A percentile compares a stretch with the other conserved stretches of the same genome.
Evolutionary conservation across 176 grass and related monocot genomes (phyloP).

Genomic region (Miscanthus lutarioriparius): DNA sequence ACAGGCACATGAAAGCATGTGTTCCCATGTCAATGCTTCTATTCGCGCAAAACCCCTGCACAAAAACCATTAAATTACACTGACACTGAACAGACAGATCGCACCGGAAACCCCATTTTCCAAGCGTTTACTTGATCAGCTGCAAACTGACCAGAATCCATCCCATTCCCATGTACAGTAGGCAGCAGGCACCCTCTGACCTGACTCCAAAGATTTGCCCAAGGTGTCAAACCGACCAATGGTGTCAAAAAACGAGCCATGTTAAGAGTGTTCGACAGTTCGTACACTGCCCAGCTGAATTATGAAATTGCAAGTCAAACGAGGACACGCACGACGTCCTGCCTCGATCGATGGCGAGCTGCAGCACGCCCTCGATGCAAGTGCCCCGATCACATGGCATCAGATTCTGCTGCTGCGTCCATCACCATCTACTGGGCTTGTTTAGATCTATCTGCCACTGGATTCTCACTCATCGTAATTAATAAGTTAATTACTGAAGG

Average conservation of each 20-base stretch:
- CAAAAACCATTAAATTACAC: not conserved
- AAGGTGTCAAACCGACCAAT: conserved; percentile 9
- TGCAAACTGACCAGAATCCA: not conserved
- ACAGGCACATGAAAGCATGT: conserved; percentile 27
- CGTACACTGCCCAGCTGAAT: not conserved
- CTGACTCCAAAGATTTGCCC: conserved; percentile 25
- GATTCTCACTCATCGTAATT: not conserved
- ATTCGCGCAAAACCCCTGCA: not conserved
- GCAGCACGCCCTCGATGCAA: not conserved
- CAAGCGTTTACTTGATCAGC: conserved; percentile 11
- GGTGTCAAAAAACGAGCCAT: not conserved
- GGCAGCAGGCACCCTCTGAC: conserved; percentile 1
- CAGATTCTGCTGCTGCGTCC: conserved; percentile 25
- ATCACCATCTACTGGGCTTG: not conserved
- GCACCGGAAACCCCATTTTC: not conserved
- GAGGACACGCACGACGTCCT: not conserved
- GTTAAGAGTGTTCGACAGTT: not conserved
- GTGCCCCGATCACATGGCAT: conserved; percentile 42
- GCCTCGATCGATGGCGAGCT: not conserved
- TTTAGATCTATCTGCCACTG: not conserved
- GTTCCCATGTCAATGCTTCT: conserved; percentile 6
- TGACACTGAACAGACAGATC: not conserved
- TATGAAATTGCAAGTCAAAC: conserved; percentile 47
- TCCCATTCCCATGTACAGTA: not conserved
- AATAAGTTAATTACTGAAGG: not conserved